Evolutionary conservation across 176 grass and related monocot genomes (phyloP), one percentile per base, ranked within the genome.

Genomic region (Musa itinerans): DNA sequence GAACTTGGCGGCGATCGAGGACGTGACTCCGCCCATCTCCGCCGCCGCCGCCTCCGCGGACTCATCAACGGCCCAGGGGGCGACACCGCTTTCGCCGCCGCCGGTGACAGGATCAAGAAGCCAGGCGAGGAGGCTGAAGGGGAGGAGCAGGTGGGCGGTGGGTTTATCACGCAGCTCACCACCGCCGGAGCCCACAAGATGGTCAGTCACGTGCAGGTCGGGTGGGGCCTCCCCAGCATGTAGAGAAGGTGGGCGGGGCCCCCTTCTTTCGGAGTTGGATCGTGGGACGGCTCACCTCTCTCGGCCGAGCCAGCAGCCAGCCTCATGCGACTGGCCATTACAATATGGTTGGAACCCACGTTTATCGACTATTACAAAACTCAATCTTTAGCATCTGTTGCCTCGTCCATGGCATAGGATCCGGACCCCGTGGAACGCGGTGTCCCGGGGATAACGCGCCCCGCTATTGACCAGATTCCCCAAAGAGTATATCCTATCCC

Each of bases 1-100:
- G 63, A 96, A 81, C 87, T 96, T 96, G 63, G 92, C 89, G 83
- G 92, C 92, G 76, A 96, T 88, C 65, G 89, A 92, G 77, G 92
- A 96, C 72, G 92, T 96, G 65, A 96, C 89, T 52, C 92, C 92
- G 52, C 92, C 92, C 92, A 96, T 96, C 63, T 55, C 75, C 77
- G 26, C n/a, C 53, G 9, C 72, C n/a, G 55, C 10, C 74, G 61
- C 26, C 78, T 43, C 61, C 57, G 7, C 2, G 26, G 14, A 59
- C 50, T 58, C 53, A 17, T 27, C 25, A 54, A 53, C 68, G 34
- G 16, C 48, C 68, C 48, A 3, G 19, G 21, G 29, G 43, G 43
- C 34, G 43, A 52, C 10, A 50, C 9, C 19, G 2, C 48, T 23
- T 1, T 16, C 17, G 48, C 34, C 68, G 68, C 48, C 48, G 17